phyloP scores from a whole-genome alignment of 164 flowering plant genomes.

The Tetrastigma voinierianum region DNA sequence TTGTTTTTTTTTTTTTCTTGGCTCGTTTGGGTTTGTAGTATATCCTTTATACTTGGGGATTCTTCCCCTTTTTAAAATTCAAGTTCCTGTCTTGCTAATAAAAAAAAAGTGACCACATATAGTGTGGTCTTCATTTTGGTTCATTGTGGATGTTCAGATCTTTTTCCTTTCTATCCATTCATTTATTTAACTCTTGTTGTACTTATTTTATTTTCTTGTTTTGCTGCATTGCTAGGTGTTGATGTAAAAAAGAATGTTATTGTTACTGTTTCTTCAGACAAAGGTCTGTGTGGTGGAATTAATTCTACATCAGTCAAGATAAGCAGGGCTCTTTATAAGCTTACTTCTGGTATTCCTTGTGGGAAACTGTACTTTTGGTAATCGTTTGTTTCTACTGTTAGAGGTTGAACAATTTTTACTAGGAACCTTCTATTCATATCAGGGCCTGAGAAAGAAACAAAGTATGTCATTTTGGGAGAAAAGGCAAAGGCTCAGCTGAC shows the following conservation, averaged over 20 bases:
- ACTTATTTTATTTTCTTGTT: slow-evolving; percentile 1
- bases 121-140: background rate
- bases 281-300: slow-evolving; percentile 99
- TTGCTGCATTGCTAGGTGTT: slow-evolving; percentile 44
- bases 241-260: slow-evolving; percentile 90
- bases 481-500: slow-evolving; percentile 87
- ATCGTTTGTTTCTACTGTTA: background rate
- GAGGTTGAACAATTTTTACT: background rate
- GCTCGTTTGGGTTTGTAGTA: too few relatives aligned
- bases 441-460: slow-evolving; percentile 88
- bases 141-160: background rate
- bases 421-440: slow-evolving; percentile 1
- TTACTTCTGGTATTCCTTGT: slow-evolving; percentile 58
- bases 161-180: background rate
- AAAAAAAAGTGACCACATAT: too few relatives aligned
- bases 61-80: too few relatives aligned
- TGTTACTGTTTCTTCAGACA: slow-evolving; percentile 85
- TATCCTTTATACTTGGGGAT: too few relatives aligned
- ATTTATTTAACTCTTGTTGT: background rate
- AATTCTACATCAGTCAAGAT: slow-evolving; percentile 87
- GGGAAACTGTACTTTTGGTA: slow-evolving; percentile 3
- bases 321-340: slow-evolving; percentile 71
- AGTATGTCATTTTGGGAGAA: slow-evolving; percentile 84
- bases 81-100: too few relatives aligned
- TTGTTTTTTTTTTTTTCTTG: too few relatives aligned